Percentiles rank a stretch among this genome's conserved stretches.
phyloP scores from a whole-genome alignment of 371 early-diverging fungal species.

The Mucor lusitanicus region DNA sequence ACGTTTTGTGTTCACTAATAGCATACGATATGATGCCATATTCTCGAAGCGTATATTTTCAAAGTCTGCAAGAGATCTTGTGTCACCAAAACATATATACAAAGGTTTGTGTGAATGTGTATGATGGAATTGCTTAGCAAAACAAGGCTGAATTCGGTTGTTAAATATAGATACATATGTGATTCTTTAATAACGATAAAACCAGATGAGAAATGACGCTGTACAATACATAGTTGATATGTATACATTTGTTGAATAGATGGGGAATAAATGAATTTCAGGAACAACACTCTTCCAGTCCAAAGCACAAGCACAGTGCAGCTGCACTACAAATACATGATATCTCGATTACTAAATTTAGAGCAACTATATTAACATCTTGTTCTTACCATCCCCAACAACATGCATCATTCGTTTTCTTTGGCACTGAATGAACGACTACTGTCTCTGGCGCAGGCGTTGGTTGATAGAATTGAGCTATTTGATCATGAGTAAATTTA shows the following conservation, averaged over 20 bases:
- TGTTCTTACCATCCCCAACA: slow-evolving; percentile 27
- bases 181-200: background rate
- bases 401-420: slow-evolving; percentile 26
- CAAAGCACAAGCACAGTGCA: slow-evolving; percentile 27
- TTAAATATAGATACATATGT: background rate
- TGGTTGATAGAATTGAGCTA: slow-evolving; percentile 21
- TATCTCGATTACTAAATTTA: background rate
- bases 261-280: background rate
- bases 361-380: background rate
- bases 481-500: background rate
- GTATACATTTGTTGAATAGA: background rate
- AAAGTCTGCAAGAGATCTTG: background rate
- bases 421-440: slow-evolving; percentile 20
- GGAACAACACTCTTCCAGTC: slow-evolving; percentile 24
- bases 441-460: slow-evolving; percentile 29
- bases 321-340: slow-evolving; percentile 10
- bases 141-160: background rate
- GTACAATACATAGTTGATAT: background rate
- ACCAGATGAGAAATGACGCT: background rate
- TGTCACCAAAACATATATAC: background rate
- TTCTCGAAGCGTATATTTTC: background rate
- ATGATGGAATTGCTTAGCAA: background rate
- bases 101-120: background rate
- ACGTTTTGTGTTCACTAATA: background rate
- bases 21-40: background rate